phyloP scores from a whole-genome alignment of 495 filamentous ascomycete species.

The Wilcoxina mikolae region DNA sequence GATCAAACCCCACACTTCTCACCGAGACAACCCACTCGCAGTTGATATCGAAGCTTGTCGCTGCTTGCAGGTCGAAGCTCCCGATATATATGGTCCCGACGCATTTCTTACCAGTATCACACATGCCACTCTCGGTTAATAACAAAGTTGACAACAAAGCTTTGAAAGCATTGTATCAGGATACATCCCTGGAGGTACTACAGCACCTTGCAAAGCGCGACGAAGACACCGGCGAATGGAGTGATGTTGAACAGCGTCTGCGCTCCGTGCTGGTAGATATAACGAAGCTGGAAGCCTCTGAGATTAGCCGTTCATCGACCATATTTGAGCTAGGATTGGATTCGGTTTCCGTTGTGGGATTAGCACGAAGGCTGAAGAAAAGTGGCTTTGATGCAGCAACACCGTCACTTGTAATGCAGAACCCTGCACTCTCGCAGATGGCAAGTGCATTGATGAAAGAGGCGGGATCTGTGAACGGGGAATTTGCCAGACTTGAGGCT shows the following conservation, averaged over 20 bases:
- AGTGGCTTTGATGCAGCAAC: slow-evolving; percentile 39
- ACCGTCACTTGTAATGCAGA: slow-evolving; percentile 49
- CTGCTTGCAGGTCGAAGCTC: slow-evolving; percentile 44
- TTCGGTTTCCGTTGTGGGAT: slow-evolving; percentile 60
- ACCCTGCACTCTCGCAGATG: slow-evolving; percentile 40
- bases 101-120: slow-evolving; percentile 48
- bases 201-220: slow-evolving; percentile 37
- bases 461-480: slow-evolving; percentile 28
- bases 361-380: slow-evolving; percentile 35
- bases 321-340: slow-evolving; percentile 74
- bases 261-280: slow-evolving; percentile 39
- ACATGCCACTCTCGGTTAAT: slow-evolving; percentile 53
- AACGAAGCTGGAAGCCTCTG: slow-evolving; percentile 30
- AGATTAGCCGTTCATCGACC: slow-evolving; percentile 42
- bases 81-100: slow-evolving; percentile 68
- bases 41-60: slow-evolving; percentile 29
- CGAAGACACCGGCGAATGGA: slow-evolving; percentile 27
- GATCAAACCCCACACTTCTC: slow-evolving; percentile 26
- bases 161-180: slow-evolving; percentile 44
- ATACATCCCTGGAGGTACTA: slow-evolving; percentile 39
- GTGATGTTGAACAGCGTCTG: slow-evolving; percentile 35
- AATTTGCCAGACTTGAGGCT: slow-evolving; percentile 18
- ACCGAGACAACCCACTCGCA: slow-evolving; percentile 9
- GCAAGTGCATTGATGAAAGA: slow-evolving; percentile 27
- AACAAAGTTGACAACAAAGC: slow-evolving; percentile 59